phyloP scores from a whole-genome alignment of 306 rosid species.

The Betula pendula region DNA sequence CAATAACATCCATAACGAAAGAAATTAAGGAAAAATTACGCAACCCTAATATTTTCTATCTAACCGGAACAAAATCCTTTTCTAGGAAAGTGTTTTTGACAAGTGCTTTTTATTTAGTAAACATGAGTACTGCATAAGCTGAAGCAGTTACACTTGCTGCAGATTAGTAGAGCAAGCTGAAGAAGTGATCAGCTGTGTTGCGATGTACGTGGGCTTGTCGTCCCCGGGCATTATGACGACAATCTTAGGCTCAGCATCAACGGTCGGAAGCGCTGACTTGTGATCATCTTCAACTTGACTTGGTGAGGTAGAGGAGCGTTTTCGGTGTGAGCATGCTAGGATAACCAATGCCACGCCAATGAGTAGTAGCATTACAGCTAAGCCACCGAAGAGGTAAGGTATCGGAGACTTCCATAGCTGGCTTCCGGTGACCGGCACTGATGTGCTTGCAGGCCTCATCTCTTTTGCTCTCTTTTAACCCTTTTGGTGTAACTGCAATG shows the following conservation, averaged over 20 bases:
- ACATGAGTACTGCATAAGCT: too few relatives aligned
- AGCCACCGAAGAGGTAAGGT: conserved; percentile 80
- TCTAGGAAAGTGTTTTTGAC: too few relatives aligned
- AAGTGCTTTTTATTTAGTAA: background rate
- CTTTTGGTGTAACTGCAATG: background rate
- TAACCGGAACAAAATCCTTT: background rate
- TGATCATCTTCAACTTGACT: conserved; percentile 2
- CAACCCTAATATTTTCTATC: background rate
- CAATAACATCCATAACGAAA: background rate
- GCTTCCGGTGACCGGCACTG: conserved; percentile 16
- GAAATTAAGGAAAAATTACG: background rate
- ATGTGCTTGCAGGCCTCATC: conserved; percentile 44
- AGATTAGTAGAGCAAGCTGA: background rate
- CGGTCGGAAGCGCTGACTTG: background rate
- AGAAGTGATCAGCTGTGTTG: conserved; percentile 26
- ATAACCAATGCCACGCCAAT: conserved; percentile 62
- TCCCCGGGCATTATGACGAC: conserved; percentile 59
- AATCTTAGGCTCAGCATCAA: conserved; percentile 34
- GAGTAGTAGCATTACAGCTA: conserved; percentile 53
- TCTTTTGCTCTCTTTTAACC: background rate
- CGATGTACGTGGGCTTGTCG: conserved; percentile 44
- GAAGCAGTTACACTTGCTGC: background rate
- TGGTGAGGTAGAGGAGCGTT: conserved; percentile 29
- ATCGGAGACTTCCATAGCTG: conserved; percentile 69
- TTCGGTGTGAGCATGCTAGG: conserved; percentile 59